These are phyloP conservation scores for Arabis alpina DNA, from an alignment of 345 rosid species.

Conservation along the genomic window DNA sequence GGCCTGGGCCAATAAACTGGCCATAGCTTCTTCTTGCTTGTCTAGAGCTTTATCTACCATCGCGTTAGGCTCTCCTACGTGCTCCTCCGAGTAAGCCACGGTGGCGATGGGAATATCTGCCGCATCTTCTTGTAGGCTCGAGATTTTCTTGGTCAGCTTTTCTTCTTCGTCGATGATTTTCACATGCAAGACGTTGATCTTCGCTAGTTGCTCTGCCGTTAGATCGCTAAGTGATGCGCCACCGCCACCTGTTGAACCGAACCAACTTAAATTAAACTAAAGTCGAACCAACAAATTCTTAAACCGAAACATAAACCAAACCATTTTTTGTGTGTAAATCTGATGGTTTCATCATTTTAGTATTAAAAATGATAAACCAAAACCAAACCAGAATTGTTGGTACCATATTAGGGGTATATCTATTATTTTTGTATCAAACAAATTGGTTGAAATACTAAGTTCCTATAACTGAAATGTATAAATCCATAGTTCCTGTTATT, in stretches of 20 bases:
- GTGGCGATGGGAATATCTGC: slow-evolving; percentile 51
- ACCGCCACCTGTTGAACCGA: slow-evolving; percentile 15
- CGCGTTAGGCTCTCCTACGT: slow-evolving; percentile 15
- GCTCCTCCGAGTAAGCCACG: slow-evolving; percentile 28
- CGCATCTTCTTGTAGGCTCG: slow-evolving; percentile 55
- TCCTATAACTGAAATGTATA: too few species aligned
- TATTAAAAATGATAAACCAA: neutral
- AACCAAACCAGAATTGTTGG: neutral
- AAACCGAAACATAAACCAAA: neutral
- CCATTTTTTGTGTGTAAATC: neutral
- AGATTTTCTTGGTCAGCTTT: slow-evolving; percentile 39
- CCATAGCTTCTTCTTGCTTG: slow-evolving; percentile 42
- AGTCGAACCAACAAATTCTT: neutral
- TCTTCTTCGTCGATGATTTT: slow-evolving; percentile 49
- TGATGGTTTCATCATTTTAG: neutral
- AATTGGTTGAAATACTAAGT: neutral
- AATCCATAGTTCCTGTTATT: too few species aligned
- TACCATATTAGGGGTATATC: neutral
- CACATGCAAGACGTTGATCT: slow-evolving; percentile 46
- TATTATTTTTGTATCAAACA: neutral
- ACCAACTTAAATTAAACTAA: slow-evolving; percentile 7
- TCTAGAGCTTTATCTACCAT: slow-evolving; percentile 44
- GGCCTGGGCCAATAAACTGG: slow-evolving; percentile 41
- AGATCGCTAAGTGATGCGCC: slow-evolving; percentile 44
- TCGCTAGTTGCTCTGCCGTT: slow-evolving; percentile 37